Conservation (phyloP, 805 yeast genomes). For the Cyberlindnera bimundalis region DNA sequence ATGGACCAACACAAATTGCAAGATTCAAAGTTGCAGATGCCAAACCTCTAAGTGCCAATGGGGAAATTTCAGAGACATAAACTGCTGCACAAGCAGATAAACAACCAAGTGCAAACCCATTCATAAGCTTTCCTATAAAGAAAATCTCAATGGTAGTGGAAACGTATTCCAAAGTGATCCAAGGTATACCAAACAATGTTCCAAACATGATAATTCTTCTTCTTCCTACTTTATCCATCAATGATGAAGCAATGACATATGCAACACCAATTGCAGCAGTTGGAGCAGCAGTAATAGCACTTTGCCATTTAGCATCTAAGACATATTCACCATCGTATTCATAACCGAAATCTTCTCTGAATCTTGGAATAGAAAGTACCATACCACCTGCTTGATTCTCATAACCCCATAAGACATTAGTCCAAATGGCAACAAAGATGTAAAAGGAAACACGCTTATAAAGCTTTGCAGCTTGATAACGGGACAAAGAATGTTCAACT, state of each 20-base stretch:
- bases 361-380: conserved; percentile 34
- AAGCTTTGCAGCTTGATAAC: conserved; percentile 32
- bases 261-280: conserved; percentile 33
- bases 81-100: conserved; percentile 35
- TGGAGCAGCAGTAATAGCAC: conserved; percentile 35
- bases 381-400: conserved; percentile 39
- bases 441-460: conserved; percentile 40
- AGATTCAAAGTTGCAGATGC: conserved; percentile 35
- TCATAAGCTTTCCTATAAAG: conserved; percentile 38
- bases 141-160: conserved; percentile 37
- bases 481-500: conserved; percentile 15
- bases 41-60: conserved; percentile 35
- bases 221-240: conserved; percentile 35
- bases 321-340: conserved; percentile 30
- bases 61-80: conserved; percentile 41
- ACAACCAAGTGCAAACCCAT: conserved; percentile 40
- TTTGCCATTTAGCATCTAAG: conserved; percentile 42
- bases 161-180: conserved; percentile 37
- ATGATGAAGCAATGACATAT: conserved; percentile 18
- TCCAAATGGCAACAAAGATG: conserved; percentile 36
- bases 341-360: conserved; percentile 34
- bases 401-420: conserved; percentile 41
- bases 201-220: conserved; percentile 31
- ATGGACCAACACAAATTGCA: conserved; percentile 37
- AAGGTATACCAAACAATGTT: conserved; percentile 30